Percentiles rank a stretch among this genome's conserved stretches.
Evolutionary conservation across 257 asterid genomes (phyloP).

Genomic region (Verbena officinalis): DNA sequence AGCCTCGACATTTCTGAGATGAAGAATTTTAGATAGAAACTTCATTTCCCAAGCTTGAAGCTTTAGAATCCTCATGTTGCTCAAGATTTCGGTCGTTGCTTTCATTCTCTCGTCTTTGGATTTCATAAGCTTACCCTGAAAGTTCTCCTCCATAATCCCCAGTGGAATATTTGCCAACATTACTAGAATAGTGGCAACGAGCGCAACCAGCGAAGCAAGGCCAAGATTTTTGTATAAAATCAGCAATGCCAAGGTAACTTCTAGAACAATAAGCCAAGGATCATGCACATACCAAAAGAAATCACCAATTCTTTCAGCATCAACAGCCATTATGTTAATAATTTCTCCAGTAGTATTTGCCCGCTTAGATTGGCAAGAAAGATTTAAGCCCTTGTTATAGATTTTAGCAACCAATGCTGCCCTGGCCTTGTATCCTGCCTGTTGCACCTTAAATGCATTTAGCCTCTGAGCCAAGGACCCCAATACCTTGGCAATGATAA

Average conservation of each 20-base stretch:
- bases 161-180: neutral
- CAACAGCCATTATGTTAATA: neutral
- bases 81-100: neutral
- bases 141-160: neutral
- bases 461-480: neutral
- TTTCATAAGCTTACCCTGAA: neutral
- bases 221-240: neutral
- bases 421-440: neutral
- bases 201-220: neutral
- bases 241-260: neutral
- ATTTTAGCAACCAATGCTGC: neutral
- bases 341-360: neutral
- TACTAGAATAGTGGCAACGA: neutral
- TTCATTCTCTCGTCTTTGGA: neutral
- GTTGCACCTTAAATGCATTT: neutral
- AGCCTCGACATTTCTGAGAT: neutral
- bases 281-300: neutral
- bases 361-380: neutral
- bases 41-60: slow-evolving; percentile 1
- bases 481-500: neutral
- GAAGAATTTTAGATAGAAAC: neutral
- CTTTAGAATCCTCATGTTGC: slow-evolving; percentile 6
- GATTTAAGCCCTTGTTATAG: neutral
- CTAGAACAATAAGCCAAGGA: neutral
- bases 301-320: neutral